phyloP scores from a whole-genome alignment of 2,329 filamentous ascomycete genomes.

The Arthrobotrys pseudoclavata region DNA sequence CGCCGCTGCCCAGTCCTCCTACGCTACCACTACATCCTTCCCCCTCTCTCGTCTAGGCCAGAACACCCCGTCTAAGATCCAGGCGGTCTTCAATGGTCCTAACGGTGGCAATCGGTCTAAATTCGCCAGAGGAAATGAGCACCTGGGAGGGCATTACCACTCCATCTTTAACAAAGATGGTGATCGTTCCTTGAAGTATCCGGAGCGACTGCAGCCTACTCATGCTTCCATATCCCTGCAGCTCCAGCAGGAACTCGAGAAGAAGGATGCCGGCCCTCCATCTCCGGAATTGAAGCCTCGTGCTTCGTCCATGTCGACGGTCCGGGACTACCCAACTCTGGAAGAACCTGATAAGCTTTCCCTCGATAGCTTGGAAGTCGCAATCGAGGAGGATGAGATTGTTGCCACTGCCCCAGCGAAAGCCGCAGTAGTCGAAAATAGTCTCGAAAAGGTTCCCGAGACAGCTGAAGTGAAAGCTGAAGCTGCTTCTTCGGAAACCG shows the following conservation, averaged over 20 bases:
- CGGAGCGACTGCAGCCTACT: slow-evolving; percentile 43
- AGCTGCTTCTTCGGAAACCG: slow-evolving; percentile 11
- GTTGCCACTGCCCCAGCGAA: neutral
- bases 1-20: slow-evolving; percentile 88
- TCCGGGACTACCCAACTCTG: slow-evolving; percentile 54
- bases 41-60: slow-evolving; percentile 73
- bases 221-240: slow-evolving; percentile 52
- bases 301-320: slow-evolving; percentile 55
- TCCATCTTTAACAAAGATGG: slow-evolving; percentile 61
- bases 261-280: slow-evolving; percentile 53
- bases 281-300: slow-evolving; percentile 50
- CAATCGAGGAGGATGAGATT: slow-evolving; percentile 54
- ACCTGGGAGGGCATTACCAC: slow-evolving; percentile 49
- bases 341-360: slow-evolving; percentile 51
- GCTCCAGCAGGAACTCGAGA: slow-evolving; percentile 54
- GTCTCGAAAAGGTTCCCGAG: slow-evolving; percentile 4
- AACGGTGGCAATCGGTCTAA: slow-evolving; percentile 67
- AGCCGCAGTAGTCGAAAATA: slow-evolving; percentile 28
- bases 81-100: slow-evolving; percentile 66
- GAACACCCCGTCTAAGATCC: slow-evolving; percentile 71
- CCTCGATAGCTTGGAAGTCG: slow-evolving; percentile 31
- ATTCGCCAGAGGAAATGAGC: slow-evolving; percentile 34
- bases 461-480: slow-evolving; percentile 32
- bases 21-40: slow-evolving; percentile 78
- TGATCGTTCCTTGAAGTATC: slow-evolving; percentile 55